A percentile compares a stretch with the other conserved stretches of the same genome.
These are phyloP conservation scores for Seiridium unicorne DNA, from an alignment of 2,329 filamentous ascomycete species.

Conservation along the genomic window DNA sequence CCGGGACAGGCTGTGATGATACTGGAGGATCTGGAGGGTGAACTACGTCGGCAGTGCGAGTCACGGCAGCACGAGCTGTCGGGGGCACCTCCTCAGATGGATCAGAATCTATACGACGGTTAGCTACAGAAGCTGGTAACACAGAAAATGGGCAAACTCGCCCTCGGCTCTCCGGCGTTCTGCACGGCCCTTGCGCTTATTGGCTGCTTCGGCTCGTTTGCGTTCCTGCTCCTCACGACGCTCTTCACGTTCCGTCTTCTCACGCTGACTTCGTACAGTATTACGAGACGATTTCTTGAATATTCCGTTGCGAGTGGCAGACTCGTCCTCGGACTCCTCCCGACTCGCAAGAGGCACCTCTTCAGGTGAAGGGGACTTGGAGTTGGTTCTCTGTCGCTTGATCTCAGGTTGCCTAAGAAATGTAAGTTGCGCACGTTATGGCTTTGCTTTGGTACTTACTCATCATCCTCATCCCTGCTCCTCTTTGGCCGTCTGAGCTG, in stretches of 20 bases:
- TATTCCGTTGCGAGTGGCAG: slow-evolving; percentile 56
- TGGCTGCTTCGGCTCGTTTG: slow-evolving; percentile 71
- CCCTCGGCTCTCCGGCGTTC: slow-evolving; percentile 81
- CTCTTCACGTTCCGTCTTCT: slow-evolving; percentile 69
- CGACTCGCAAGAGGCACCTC: slow-evolving; percentile 47
- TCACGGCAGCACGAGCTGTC: slow-evolving; percentile 38
- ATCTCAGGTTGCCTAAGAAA: slow-evolving; percentile 62
- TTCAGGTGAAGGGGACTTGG: slow-evolving; percentile 65
- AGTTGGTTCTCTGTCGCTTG: slow-evolving; percentile 83
- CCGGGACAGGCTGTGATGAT: slow-evolving; percentile 43
- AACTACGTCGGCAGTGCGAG: slow-evolving; percentile 28
- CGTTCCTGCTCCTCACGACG: slow-evolving; percentile 73
- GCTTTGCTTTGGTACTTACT: slow-evolving; percentile 59
- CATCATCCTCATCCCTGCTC: slow-evolving; percentile 86
- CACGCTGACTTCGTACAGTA: slow-evolving; percentile 56
- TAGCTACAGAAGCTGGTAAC: slow-evolving; percentile 16
- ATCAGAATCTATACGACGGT: slow-evolving; percentile 60
- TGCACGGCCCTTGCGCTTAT: slow-evolving; percentile 77
- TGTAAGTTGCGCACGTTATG: slow-evolving; percentile 1
- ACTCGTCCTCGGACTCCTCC: slow-evolving; percentile 71
- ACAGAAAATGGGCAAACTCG: slow-evolving; percentile 31
- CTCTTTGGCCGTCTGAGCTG: slow-evolving; percentile 72
- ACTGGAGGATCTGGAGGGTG: slow-evolving; percentile 41
- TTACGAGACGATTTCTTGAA: slow-evolving; percentile 60
- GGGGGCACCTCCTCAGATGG: slow-evolving; percentile 65